Base-by-base conservation (phyloP, 164 flowering plant species). In the Taxillus chinensis region DNA sequence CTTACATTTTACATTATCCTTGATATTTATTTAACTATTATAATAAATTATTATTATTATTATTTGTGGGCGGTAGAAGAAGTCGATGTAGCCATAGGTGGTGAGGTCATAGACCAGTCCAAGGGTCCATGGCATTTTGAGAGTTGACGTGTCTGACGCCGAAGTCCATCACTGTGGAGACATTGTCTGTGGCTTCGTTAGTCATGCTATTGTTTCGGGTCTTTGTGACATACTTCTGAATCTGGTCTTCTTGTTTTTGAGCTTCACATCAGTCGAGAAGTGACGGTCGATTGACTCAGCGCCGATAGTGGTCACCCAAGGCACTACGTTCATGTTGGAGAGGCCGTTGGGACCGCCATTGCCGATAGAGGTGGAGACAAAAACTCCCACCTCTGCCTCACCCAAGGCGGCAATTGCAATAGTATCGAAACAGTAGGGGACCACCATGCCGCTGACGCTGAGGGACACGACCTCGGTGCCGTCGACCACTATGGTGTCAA, bases 111-210 rank as follows among this genome's bases (percentile, higher is more conserved):
- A 95, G 15, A 95, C 74, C 4, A 95, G 66, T 0, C 99, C 99
- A n/a, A 0, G 99, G 99, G 50, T 89, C 80, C 83, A 91, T 79
- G 3, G 99, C 99, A 61, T 82, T 82, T 27, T 81, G 79, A 0
- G 96, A 96, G 59, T 91, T 76, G 7, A 95, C 96, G 66, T 95
- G 95, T 3, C 99, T 97, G 3, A 97, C 76, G 2, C 97, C 99
- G 45, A 57, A 83, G 71, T 86, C 99, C 69, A 84, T 60, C n/a
- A 75, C 85, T 0, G 85, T 81, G 0, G 99, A 87, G 1, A 72
- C 46, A 55, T 87, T 89, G 1, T 95, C 95, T 0, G 86, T 83
- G n/a, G 96, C 75, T 57, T 89, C 96, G 39, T 93, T 97, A 7
- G 79, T 59, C 90, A 93, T 87, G 2, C 77, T 73, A 16, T 70